Base-by-base conservation (phyloP, 2,329 filamentous ascomycete genomes). In the Tympanopsis confertula region DNA sequence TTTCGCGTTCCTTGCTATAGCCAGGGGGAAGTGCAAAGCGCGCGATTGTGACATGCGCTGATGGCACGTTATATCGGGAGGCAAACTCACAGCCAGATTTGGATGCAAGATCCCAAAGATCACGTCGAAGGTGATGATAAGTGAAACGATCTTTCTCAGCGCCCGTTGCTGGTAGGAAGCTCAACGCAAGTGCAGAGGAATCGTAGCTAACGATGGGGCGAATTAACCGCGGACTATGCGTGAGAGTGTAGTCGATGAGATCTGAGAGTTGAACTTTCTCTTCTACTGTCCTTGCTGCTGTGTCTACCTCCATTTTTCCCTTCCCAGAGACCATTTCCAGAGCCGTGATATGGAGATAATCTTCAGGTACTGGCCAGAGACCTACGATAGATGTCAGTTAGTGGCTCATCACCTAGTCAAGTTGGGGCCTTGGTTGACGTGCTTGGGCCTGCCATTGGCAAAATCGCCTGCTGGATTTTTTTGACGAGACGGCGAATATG, bases 41-140 rank as follows among this genome's bases (percentile, higher is more conserved):
- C 15, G 30, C 30, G 17, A 33, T 33, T 15, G 30, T 33, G 30
- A 33, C 15, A 33, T 33, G 30, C 30, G 30, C 30, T 7, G 30
- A 33, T 7, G 30, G 30, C 15, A 33, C 30, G 7, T 12, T 13
- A 18, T 33, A 33, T 15, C 30, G 10, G 17, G 30, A 15, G 7
- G 7, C 17, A 10, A 33, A 7, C 17, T 33, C 7, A 7, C 10
- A 12, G 7, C 30, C 30, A 10, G 30, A 12, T 7, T 13, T 15
- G 10, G 30, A 10, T 10, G 17, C 30, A 7, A 10, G 12, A 33
- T 13, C 30, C 7, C 17, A 33, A 10, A 33, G 15, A 17, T 33
- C 30, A 7, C 30, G 30, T 33, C 30, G 30, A 10, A 33, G 30
- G 15, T 33, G 30, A 15, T 33, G 30, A 33, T 33, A 33, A 7